These are phyloP conservation scores for Globisporangium recalcitrans DNA, from an alignment of 352 stramenopile species.

Conservation along the genomic window DNA sequence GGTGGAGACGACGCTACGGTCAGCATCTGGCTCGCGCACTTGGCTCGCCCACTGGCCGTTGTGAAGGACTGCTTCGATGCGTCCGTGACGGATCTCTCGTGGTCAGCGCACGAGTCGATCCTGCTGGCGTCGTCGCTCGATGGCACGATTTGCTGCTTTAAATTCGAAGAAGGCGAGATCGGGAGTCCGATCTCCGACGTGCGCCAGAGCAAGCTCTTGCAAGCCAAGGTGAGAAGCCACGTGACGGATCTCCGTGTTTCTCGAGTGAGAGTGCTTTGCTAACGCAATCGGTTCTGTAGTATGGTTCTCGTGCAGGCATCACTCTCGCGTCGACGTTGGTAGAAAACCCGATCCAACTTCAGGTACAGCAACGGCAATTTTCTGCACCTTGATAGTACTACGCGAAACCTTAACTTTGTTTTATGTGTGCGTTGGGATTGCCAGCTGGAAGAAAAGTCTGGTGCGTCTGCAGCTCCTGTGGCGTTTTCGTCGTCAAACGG, in stretches of 20 bases:
- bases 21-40: slow-evolving; percentile 81
- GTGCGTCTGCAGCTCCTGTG: slow-evolving; percentile 9
- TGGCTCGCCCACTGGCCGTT: slow-evolving; percentile 67
- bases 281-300: slow-evolving; percentile 52
- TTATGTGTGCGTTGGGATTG: not conserved
- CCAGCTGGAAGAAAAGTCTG: slow-evolving; percentile 65
- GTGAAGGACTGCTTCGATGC: slow-evolving; percentile 84
- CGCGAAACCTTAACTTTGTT: not conserved
- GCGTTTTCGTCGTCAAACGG: slow-evolving; percentile 9
- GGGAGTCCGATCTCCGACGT: slow-evolving; percentile 62
- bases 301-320: slow-evolving; percentile 73
- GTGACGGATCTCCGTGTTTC: too few species aligned
- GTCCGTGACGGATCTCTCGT: slow-evolving; percentile 77
- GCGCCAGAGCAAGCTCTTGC: slow-evolving; percentile 74
- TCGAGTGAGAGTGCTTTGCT: too few species aligned
- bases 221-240: slow-evolving; percentile 57
- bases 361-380: slow-evolving; percentile 29
- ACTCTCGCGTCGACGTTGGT: slow-evolving; percentile 74
- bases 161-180: slow-evolving; percentile 62
- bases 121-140: slow-evolving; percentile 76
- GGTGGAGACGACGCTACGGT: slow-evolving; percentile 80
- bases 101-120: slow-evolving; percentile 49
- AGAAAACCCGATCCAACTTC: slow-evolving; percentile 76
- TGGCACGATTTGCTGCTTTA: slow-evolving; percentile 80
- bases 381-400: too few species aligned